Conservation (phyloP, 208 protist genomes). For the Eutreptiella sp. region DNA sequence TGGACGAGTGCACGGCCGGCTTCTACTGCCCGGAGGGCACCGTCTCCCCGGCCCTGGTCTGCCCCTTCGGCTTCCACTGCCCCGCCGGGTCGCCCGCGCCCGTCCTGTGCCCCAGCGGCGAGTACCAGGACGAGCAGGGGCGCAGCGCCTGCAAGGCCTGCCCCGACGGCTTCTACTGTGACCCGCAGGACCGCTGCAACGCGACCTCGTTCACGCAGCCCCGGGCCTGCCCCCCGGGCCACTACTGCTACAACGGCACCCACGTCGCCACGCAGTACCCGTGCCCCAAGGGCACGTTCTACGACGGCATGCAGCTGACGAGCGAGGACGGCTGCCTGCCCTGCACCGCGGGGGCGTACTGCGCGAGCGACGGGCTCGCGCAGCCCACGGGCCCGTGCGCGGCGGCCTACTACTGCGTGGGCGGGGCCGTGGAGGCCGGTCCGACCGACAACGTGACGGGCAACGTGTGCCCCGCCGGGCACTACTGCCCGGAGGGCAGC, state of each 20-base stretch:
- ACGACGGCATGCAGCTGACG: constrained; percentile 1
- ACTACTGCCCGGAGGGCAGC: constrained; percentile 33
- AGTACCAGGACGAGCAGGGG: constrained; percentile 26
- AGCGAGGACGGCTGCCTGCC: not conserved
- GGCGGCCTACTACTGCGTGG: constrained; percentile 33
- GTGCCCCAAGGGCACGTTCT: constrained; percentile 34
- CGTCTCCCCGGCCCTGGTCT: not conserved
- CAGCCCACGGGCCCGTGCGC: constrained; percentile 20
- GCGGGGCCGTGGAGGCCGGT: constrained; percentile 8
- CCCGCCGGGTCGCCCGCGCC: not conserved
- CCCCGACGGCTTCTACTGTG: constrained; percentile 39
- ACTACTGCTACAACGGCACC: constrained; percentile 25
- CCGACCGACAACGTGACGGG: constrained; percentile 4
- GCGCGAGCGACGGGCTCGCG: constrained; percentile 18
- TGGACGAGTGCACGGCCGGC: constrained; percentile 30
- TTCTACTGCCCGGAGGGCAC: constrained; percentile 40
- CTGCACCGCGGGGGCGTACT: constrained; percentile 31
- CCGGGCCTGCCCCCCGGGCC: constrained; percentile 2
- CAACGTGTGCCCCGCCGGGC: constrained; percentile 18
- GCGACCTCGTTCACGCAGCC: not conserved
- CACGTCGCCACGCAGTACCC: not conserved
- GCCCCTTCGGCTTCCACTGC: constrained; percentile 26
- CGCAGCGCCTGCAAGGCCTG: constrained; percentile 36
- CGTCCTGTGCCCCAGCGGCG: constrained; percentile 15
- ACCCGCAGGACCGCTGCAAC: not conserved